Percentiles rank a stretch among this genome's conserved stretches.
These are phyloP conservation scores for Copromyces sp. DNA, from an alignment of 495 filamentous ascomycete genomes.

Conservation along the genomic window DNA sequence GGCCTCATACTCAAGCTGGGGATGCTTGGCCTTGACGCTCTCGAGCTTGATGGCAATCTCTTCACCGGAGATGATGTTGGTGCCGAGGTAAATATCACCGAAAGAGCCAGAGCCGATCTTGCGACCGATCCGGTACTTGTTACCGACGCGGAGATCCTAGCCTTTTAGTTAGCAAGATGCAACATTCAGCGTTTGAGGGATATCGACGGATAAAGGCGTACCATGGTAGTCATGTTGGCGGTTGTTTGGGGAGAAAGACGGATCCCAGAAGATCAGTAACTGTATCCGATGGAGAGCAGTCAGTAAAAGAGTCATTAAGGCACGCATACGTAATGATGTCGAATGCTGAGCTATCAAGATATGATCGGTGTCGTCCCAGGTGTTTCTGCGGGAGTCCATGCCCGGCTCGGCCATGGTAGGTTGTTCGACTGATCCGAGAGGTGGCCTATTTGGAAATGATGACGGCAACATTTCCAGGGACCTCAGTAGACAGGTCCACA, in stretches of 20 bases:
- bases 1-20: conserved; percentile 98
- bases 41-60: conserved; percentile 99
- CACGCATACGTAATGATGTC: neutral
- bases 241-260: neutral
- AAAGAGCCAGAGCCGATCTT: conserved; percentile 99
- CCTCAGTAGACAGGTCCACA: neutral
- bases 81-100: conserved; percentile 98
- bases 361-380: neutral
- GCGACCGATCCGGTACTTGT: conserved; percentile 99
- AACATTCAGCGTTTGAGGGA: neutral
- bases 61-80: conserved; percentile 99
- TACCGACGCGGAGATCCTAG: conserved; percentile 97
- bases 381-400: neutral
- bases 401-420: neutral
- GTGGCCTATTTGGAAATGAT: neutral
- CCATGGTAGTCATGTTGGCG: conserved; percentile 42
- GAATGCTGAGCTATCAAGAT: neutral
- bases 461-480: neutral
- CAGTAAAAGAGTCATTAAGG: neutral
- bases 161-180: neutral
- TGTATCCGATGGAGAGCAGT: neutral
- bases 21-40: conserved; percentile 99
- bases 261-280: neutral
- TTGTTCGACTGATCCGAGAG: neutral
- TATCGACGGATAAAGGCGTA: conserved; percentile 17